These are phyloP conservation scores for Austroboletus sp. DNA, from an alignment of 1,284 basidiomycete genomes.

Conservation along the genomic window DNA sequence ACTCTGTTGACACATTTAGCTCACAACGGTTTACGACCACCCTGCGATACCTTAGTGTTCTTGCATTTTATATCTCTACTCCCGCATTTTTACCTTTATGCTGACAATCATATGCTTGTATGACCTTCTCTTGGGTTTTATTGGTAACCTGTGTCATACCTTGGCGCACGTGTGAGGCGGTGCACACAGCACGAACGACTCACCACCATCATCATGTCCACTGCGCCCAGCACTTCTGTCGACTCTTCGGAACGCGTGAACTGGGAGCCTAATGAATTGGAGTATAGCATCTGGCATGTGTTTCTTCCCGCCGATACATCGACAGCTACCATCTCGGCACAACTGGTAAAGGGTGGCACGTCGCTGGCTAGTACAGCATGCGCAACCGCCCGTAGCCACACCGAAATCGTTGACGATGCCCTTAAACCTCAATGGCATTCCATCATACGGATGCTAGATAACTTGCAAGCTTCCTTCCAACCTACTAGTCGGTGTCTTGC, in stretches of 20 bases:
- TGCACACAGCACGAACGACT: background rate
- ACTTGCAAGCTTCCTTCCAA: background rate
- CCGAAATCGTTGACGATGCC: background rate
- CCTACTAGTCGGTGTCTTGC: too few species aligned
- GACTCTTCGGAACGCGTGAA: background rate
- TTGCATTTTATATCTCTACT: background rate
- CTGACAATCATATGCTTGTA: background rate
- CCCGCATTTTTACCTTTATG: background rate
- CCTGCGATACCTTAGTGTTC: conserved; percentile 9
- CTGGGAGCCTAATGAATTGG: background rate
- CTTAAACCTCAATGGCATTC: background rate
- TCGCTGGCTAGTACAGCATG: background rate
- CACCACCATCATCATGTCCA: background rate
- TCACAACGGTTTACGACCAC: conserved; percentile 3
- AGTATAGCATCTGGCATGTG: background rate
- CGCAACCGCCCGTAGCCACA: background rate
- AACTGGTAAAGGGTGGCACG: background rate
- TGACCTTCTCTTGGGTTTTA: background rate
- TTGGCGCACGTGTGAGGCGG: too few species aligned
- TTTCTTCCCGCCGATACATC: background rate
- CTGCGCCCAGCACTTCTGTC: background rate
- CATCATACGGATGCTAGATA: background rate
- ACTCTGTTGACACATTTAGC: background rate
- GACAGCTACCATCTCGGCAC: background rate
- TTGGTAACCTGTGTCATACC: too few species aligned